Percentiles rank a stretch among this genome's conserved stretches.
Evolutionary conservation across 2,329 filamentous ascomycete species (phyloP).

Genomic region (Alternaria burnsii): DNA sequence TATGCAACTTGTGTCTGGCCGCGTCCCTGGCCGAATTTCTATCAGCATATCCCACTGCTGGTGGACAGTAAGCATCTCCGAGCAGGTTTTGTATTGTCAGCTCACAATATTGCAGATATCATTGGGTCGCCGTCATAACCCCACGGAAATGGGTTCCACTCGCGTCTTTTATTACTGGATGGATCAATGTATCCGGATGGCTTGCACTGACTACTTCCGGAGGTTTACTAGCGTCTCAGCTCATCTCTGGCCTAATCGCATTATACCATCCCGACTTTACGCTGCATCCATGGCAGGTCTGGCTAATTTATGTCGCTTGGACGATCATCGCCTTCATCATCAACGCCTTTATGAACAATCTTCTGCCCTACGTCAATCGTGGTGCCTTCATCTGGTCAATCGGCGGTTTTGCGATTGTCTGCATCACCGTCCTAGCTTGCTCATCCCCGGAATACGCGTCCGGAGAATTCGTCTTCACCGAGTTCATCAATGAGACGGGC

Average conservation of each 20-base stretch:
- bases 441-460: slow-evolving; percentile 71
- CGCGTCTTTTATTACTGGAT: slow-evolving; percentile 75
- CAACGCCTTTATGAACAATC: slow-evolving; percentile 70
- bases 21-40: slow-evolving; percentile 76
- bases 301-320: slow-evolving; percentile 74
- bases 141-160: slow-evolving; percentile 68
- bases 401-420: slow-evolving; percentile 73
- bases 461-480: slow-evolving; percentile 70
- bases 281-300: slow-evolving; percentile 73
- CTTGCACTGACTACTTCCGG: slow-evolving; percentile 72
- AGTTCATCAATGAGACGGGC: slow-evolving; percentile 73
- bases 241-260: slow-evolving; percentile 71
- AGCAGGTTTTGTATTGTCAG: slow-evolving; percentile 23
- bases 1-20: slow-evolving; percentile 76
- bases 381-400: slow-evolving; percentile 76
- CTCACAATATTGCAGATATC: slow-evolving; percentile 61
- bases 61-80: slow-evolving; percentile 37
- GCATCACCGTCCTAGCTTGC: slow-evolving; percentile 72
- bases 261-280: slow-evolving; percentile 68
- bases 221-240: slow-evolving; percentile 71
- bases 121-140: slow-evolving; percentile 74
- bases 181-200: slow-evolving; percentile 78
- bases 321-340: slow-evolving; percentile 68
- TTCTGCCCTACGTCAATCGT: slow-evolving; percentile 72
- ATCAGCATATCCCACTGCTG: slow-evolving; percentile 66